These are phyloP conservation scores for Colletotrichum falcatum DNA, from an alignment of 2,329 filamentous ascomycete genomes.

Conservation along the genomic window DNA sequence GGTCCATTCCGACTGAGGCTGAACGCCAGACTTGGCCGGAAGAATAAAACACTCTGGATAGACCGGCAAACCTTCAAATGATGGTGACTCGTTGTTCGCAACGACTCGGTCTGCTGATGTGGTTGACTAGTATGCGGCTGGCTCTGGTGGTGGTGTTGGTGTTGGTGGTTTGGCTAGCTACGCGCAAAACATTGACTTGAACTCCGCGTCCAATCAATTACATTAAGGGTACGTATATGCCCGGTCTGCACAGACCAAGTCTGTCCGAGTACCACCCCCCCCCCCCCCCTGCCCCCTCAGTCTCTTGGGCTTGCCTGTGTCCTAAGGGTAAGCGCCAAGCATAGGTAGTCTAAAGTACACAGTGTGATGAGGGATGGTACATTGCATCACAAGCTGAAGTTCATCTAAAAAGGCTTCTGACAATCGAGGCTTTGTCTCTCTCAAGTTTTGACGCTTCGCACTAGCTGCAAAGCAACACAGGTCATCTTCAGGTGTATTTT, in stretches of 20 bases:
- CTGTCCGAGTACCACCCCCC: no score
- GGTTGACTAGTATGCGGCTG: neutral
- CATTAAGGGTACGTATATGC: neutral
- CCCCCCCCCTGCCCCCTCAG: no score
- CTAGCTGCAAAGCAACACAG: neutral
- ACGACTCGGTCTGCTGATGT: neutral
- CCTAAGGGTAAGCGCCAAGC: no score
- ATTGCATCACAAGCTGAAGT: neutral
- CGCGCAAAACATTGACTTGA: conserved; percentile 4
- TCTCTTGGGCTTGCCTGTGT: no score
- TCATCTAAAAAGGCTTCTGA: neutral
- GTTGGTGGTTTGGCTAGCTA: no score
- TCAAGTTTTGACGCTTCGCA: neutral
- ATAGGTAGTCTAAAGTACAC: neutral
- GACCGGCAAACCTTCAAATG: neutral
- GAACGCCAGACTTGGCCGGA: neutral
- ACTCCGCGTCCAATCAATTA: neutral
- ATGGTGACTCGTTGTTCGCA: neutral
- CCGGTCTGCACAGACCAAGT: neutral
- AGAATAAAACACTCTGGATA: no score
- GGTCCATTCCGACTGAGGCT: conserved; percentile 43
- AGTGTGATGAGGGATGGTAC: neutral
- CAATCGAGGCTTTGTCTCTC: neutral
- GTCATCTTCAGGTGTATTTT: neutral
- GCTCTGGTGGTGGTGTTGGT: neutral